A percentile compares a stretch with the other conserved stretches of the same genome.
Conservation (phyloP, 345 rosid genomes). For the Corymbia maculata region DNA sequence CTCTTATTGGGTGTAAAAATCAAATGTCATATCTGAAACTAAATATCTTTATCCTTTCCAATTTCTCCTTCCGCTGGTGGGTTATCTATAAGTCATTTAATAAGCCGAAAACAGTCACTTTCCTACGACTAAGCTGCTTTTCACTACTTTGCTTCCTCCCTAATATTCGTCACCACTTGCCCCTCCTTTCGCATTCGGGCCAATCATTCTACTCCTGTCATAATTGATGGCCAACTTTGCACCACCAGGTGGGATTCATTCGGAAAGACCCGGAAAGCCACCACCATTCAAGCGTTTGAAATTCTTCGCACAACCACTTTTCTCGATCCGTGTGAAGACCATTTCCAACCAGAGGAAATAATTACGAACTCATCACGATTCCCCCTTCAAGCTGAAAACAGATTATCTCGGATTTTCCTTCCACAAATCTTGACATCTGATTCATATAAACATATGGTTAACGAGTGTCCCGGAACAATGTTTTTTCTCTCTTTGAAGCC, state of each 20-base stretch:
- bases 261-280: neutral
- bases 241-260: neutral
- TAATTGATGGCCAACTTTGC: neutral
- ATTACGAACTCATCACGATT: neutral
- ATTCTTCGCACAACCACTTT: neutral
- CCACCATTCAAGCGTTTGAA: neutral
- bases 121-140: neutral
- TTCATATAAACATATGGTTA: neutral
- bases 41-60: neutral
- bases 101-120: neutral
- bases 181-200: neutral
- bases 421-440: neutral
- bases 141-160: neutral
- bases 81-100: neutral
- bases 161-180: neutral
- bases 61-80: neutral
- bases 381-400: neutral
- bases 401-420: neutral
- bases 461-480: too few relatives aligned
- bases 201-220: neutral
- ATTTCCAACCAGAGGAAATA: neutral
- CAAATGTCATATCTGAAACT: too few relatives aligned
- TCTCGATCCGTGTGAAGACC: neutral
- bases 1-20: too few relatives aligned
- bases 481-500: neutral